Evolutionary conservation across 1,284 basidiomycete species (phyloP).

Genomic region (Fomitopsis palustris): DNA sequence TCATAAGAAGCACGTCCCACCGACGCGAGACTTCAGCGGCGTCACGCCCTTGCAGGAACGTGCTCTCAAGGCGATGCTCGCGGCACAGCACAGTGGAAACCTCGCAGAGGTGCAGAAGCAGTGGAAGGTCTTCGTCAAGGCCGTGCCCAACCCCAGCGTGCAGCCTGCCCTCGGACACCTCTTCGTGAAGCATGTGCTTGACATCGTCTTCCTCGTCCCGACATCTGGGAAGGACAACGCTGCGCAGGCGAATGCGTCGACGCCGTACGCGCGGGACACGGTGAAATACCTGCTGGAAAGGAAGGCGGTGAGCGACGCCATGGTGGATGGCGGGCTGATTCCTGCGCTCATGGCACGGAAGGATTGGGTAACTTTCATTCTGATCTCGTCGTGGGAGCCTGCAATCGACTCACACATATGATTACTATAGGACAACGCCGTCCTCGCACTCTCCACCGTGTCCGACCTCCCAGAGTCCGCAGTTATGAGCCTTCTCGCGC

Average conservation of each 20-base stretch:
- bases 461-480: slow-evolving; percentile 61
- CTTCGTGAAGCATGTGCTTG: slow-evolving; percentile 56
- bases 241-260: slow-evolving; percentile 14
- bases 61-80: slow-evolving; percentile 36
- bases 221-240: slow-evolving; percentile 15
- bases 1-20: background rate
- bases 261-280: slow-evolving; percentile 48
- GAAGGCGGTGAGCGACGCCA: slow-evolving; percentile 50
- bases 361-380: slow-evolving; percentile 58
- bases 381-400: background rate
- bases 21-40: slow-evolving; percentile 5
- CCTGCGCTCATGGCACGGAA: slow-evolving; percentile 43
- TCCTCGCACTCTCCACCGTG: slow-evolving; percentile 49
- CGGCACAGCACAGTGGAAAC: slow-evolving; percentile 26
- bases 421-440: slow-evolving; percentile 45
- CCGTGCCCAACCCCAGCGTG: slow-evolving; percentile 3
- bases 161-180: slow-evolving; percentile 35
- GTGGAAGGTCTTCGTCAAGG: slow-evolving; percentile 50
- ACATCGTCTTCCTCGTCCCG: slow-evolving; percentile 40
- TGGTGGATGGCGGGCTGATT: slow-evolving; percentile 58
- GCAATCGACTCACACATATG: slow-evolving; percentile 5
- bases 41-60: slow-evolving; percentile 32
- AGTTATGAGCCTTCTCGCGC: slow-evolving; percentile 47
- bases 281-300: slow-evolving; percentile 52
- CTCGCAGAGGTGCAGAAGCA: slow-evolving; percentile 38